These are phyloP conservation scores for Sporothrix dimorphospora DNA, from an alignment of 2,329 filamentous ascomycete species.

Conservation along the genomic window DNA sequence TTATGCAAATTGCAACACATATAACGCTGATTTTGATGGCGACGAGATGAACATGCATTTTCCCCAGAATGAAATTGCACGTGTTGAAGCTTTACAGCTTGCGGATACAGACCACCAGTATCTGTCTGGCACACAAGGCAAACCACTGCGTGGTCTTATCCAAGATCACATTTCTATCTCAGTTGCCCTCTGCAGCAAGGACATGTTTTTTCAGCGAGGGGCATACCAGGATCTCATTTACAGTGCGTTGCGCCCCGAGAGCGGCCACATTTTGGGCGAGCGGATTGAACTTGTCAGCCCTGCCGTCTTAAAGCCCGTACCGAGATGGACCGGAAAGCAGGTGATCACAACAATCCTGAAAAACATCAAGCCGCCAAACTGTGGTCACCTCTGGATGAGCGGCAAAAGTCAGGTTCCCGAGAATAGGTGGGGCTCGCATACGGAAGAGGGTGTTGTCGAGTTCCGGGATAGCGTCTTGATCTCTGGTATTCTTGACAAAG, in stretches of 20 bases:
- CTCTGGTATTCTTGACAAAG: slow-evolving; percentile 91
- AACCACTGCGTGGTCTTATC: slow-evolving; percentile 91
- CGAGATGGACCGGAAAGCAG: slow-evolving; percentile 95
- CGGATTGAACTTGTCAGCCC: slow-evolving; percentile 80
- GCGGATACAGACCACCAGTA: slow-evolving; percentile 98
- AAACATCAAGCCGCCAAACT: slow-evolving; percentile 81
- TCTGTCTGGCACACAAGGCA: slow-evolving; percentile 88
- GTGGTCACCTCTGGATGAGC: slow-evolving; percentile 75
- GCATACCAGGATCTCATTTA: slow-evolving; percentile 96
- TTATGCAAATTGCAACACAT: slow-evolving; percentile 99
- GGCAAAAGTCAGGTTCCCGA: slow-evolving; percentile 77
- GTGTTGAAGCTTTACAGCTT: slow-evolving; percentile 88
- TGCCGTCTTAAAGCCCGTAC: slow-evolving; percentile 77
- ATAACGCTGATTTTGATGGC: slow-evolving; percentile 98
- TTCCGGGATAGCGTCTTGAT: slow-evolving; percentile 87
- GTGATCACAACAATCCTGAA: slow-evolving; percentile 89
- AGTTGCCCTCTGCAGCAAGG: slow-evolving; percentile 85
- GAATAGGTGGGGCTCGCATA: slow-evolving; percentile 76
- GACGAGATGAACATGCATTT: slow-evolving; percentile 99
- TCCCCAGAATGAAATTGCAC: slow-evolving; percentile 92
- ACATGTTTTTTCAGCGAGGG: slow-evolving; percentile 84
- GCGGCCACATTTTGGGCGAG: slow-evolving; percentile 81
- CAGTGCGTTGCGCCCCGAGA: slow-evolving; percentile 84
- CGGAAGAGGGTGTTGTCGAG: slow-evolving; percentile 79
- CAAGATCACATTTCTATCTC: slow-evolving; percentile 98